A percentile compares a stretch with the other conserved stretches of the same genome.
Evolutionary conservation across 1,284 basidiomycete species (phyloP).

Genomic region (Irpex rosettiformis): DNA sequence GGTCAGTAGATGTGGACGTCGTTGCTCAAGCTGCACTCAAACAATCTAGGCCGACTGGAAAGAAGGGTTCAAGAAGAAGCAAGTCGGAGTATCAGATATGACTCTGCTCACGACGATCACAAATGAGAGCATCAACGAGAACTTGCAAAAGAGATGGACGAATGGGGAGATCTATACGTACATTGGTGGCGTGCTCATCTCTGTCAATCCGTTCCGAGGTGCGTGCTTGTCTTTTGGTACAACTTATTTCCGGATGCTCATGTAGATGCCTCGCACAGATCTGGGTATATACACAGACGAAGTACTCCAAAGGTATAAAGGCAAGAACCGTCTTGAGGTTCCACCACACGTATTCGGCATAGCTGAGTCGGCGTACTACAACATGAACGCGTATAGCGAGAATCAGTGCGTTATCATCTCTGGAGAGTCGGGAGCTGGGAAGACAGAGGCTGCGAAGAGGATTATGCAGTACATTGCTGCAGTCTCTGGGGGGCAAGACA

Average conservation of each 20-base stretch:
- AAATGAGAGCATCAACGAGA: slow-evolving; percentile 98
- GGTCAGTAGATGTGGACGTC: background rate
- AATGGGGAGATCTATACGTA: slow-evolving; percentile 99
- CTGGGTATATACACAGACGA: slow-evolving; percentile 97
- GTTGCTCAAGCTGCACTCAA: background rate
- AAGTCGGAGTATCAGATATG: slow-evolving; percentile 98
- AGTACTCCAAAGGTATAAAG: slow-evolving; percentile 82
- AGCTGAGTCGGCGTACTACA: slow-evolving; percentile 97
- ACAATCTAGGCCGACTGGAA: slow-evolving; percentile 88
- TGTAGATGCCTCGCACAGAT: slow-evolving; percentile 45
- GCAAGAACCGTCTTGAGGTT: slow-evolving; percentile 98
- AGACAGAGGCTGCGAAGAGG: slow-evolving; percentile 96
- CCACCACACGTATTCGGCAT: slow-evolving; percentile 98
- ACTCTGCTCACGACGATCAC: slow-evolving; percentile 96
- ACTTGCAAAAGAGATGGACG: slow-evolving; percentile 94
- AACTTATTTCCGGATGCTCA: background rate
- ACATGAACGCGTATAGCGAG: slow-evolving; percentile 99
- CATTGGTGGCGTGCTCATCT: slow-evolving; percentile 96
- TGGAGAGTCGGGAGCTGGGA: slow-evolving; percentile 96
- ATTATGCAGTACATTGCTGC: slow-evolving; percentile 99
- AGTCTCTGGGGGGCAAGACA: slow-evolving; percentile 84
- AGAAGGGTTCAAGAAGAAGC: slow-evolving; percentile 97
- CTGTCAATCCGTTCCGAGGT: slow-evolving; percentile 98
- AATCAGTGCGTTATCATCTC: slow-evolving; percentile 99
- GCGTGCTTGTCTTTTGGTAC: slow-evolving; percentile 21